Evolutionary conservation across 2,329 filamentous ascomycete genomes (phyloP), one percentile per base, ranked within the genome.

Genomic region (Stemphylium beticola): DNA sequence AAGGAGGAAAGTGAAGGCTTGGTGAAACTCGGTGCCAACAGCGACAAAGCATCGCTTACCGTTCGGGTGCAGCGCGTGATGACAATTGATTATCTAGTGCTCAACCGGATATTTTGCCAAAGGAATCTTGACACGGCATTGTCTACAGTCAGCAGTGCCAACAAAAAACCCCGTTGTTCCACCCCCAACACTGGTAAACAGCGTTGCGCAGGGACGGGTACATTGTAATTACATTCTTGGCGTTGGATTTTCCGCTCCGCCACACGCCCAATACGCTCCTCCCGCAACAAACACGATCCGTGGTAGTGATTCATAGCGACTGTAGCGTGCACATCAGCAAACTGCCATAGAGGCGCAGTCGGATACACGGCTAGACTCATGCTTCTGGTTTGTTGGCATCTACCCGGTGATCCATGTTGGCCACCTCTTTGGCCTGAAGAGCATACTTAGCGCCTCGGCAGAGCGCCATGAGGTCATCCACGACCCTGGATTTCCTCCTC

Each of bases 401-500:
- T 33, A 24, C 31, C 40, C 49, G 24, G 46, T 43, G 49, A 54
- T 49, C 41, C 32, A 14, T 47, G 10, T 54, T 57, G 45, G 54
- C 54, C 60, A 55, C 48, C 26, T 10, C 32, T 34, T 40, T 18
- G 52, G 48, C 36, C 45, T 38, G 14, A 43, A 32, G 29, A 50
- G 31, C 32, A 36, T 10, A 10, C 48, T 26, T 57, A 36, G 44
- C 29, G 49, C 37, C 51, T 50, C 38, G 38, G 43, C 39, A 36
- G 49, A 55, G 54, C 37, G 29, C 29, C n/a, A 58, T 57, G 58
- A 61, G 53, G 40, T 57, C 53, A 59, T 53, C 12, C 18, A 22
- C 8, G 20, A 11, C 18, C n/a, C n/a, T 49, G 36, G 14, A 26
- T 40, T 17, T 49, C 26, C 17, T 45, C 42, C 18, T 32, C n/a